These are phyloP conservation scores for Myxozyma neotropica DNA, from an alignment of 805 yeast genomes.

Conservation along the genomic window DNA sequence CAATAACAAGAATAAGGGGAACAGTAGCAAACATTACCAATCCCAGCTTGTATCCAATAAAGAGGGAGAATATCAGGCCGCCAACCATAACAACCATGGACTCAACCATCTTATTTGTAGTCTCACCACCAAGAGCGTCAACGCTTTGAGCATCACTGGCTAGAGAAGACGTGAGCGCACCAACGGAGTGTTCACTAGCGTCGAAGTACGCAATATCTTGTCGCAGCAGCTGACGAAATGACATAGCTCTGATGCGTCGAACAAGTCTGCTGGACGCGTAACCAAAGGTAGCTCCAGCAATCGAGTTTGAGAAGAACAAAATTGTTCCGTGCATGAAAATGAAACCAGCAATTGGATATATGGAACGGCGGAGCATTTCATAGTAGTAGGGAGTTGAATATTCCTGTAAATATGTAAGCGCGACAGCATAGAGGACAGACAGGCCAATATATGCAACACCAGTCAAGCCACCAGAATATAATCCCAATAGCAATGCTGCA, in stretches of 20 bases:
- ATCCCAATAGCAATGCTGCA: slow-evolving; percentile 11
- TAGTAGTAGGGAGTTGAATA: slow-evolving; percentile 20
- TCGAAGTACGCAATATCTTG: slow-evolving; percentile 41
- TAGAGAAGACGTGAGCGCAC: slow-evolving; percentile 36
- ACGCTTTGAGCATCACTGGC: slow-evolving; percentile 39
- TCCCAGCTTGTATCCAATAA: slow-evolving; percentile 48
- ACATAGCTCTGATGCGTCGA: slow-evolving; percentile 34
- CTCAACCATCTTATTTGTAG: slow-evolving; percentile 39
- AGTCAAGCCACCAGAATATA: slow-evolving; percentile 25
- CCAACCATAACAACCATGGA: slow-evolving; percentile 45
- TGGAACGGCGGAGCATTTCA: slow-evolving; percentile 14
- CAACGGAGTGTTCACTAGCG: slow-evolving; percentile 35
- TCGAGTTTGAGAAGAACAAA: slow-evolving; percentile 20
- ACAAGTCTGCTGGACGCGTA: slow-evolving; percentile 33
- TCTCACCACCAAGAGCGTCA: slow-evolving; percentile 39
- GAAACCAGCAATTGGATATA: slow-evolving; percentile 28
- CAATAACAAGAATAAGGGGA: slow-evolving; percentile 45
- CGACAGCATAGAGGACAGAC: slow-evolving; percentile 18
- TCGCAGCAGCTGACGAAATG: slow-evolving; percentile 36
- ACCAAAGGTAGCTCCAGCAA: slow-evolving; percentile 30
- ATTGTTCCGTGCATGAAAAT: slow-evolving; percentile 24
- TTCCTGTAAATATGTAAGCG: slow-evolving; percentile 20
- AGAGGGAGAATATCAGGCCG: slow-evolving; percentile 46
- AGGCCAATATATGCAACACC: slow-evolving; percentile 27
- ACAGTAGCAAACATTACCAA: slow-evolving; percentile 46